These are phyloP conservation scores for Trypanosoma vivax DNA, from an alignment of 208 protist genomes.

Conservation along the genomic window DNA sequence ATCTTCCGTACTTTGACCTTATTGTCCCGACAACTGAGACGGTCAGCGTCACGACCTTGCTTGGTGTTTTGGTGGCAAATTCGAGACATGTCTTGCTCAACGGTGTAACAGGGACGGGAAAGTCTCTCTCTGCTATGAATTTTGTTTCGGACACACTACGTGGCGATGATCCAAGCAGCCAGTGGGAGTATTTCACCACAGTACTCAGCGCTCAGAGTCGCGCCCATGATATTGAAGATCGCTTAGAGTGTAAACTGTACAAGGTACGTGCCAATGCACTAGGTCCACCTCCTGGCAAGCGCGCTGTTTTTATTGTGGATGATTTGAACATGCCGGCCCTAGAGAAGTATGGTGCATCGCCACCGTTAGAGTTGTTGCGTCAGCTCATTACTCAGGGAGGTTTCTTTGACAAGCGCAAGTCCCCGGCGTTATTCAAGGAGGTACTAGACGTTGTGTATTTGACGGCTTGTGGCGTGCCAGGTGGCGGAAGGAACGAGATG, in stretches of 20 bases:
- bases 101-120: conserved; percentile 94
- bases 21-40: conserved; percentile 94
- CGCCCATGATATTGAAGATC: conserved; percentile 88
- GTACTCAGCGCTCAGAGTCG: conserved; percentile 92
- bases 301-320: conserved; percentile 91
- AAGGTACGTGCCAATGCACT: conserved; percentile 87
- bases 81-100: conserved; percentile 87
- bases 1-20: conserved; percentile 91
- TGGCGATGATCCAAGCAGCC: conserved; percentile 67
- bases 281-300: conserved; percentile 85
- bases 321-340: conserved; percentile 95
- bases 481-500: conserved; percentile 92
- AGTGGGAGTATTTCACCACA: conserved; percentile 86
- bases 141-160: conserved; percentile 60
- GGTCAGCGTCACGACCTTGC: conserved; percentile 74
- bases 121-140: conserved; percentile 78
- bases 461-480: conserved; percentile 91
- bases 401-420: conserved; percentile 92
- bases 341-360: conserved; percentile 93
- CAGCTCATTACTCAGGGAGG: conserved; percentile 92
- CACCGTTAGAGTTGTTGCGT: conserved; percentile 92
- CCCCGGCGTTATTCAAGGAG: conserved; percentile 88
- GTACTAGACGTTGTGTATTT: conserved; percentile 87
- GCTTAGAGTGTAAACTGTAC: conserved; percentile 91
- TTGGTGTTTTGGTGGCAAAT: conserved; percentile 63